Evolutionary conservation across 768 basidiomycete genomes (phyloP).

Genomic region (Heimioporus sp.): DNA sequence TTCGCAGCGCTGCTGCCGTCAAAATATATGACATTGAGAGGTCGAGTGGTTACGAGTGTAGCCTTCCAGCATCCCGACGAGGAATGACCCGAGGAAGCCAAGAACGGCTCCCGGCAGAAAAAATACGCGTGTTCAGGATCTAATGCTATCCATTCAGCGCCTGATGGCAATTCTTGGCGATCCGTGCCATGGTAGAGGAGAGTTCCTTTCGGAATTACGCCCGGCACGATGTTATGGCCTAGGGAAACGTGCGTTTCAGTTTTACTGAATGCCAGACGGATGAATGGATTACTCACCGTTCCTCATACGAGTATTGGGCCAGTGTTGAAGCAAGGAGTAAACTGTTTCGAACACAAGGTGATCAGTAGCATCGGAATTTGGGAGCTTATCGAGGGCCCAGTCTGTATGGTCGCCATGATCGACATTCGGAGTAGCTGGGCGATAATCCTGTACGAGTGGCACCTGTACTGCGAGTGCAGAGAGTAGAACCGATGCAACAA

Average conservation of each 20-base stretch:
- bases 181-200: constrained; percentile 33
- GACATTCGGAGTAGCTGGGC: too few species aligned
- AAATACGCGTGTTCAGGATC: constrained; percentile 39
- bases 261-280: too few species aligned
- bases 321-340: constrained; percentile 36
- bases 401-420: neutral
- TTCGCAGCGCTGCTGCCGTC: constrained; percentile 45
- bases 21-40: constrained; percentile 49
- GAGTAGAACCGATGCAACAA: neutral
- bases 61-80: constrained; percentile 13
- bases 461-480: constrained; percentile 4
- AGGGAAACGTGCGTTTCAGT: constrained; percentile 8
- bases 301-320: constrained; percentile 46
- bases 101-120: constrained; percentile 30
- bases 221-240: constrained; percentile 31
- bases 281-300: constrained; percentile 31
- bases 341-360: constrained; percentile 24
- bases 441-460: neutral
- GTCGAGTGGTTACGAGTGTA: constrained; percentile 18
- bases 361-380: constrained; percentile 26
- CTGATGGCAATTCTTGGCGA: constrained; percentile 20
- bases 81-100: rapidly evolving
- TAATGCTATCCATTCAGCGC: constrained; percentile 33
- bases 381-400: constrained; percentile 25
- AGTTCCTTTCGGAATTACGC: constrained; percentile 33